Base-by-base conservation (phyloP, 1,284 basidiomycete species). In the Chondrostereum purpureum region DNA sequence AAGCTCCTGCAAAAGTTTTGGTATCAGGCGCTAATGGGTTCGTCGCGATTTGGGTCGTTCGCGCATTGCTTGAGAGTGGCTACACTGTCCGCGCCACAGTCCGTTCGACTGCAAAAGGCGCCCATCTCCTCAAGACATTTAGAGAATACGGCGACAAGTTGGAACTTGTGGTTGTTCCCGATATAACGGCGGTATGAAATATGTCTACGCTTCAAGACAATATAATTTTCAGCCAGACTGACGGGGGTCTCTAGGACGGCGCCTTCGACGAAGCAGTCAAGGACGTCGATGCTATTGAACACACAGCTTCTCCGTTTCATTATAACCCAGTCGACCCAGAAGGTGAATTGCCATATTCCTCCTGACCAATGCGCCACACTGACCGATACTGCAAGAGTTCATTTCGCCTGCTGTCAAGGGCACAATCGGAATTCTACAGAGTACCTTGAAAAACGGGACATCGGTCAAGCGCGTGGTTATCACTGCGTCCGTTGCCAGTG, bases 181-280 rank as follows among this genome's bases (percentile, higher is more conserved):
- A 78, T 52, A 71, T 75, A 18, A 58, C 64, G 4, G 56, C 64
- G 63, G 70, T 68, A 36, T 13, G 49, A 31, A 23, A 14, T 8
- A 27, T 16, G 16, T 35, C 22, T 13, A 37, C 41, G 10, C 18
- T 23, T 13, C 2, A 3, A 3, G 8, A 16, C 8, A 11, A 10
- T 27, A 16, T 21, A 17, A 35, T 23, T 20, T 21, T n/a, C 10
- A 2, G 16, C 33, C 5, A 19, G 45, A 11, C 36, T 45, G 33
- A n/a, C n/a, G n/a, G n/a, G n/a, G 33, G 33, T 23, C 31, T 34
- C 11, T 49, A 72, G 66, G 69, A 75, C 4, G 78, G 76, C 13
- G 78, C 77, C 2, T 86, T 86, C 51, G 80, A 86, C 54, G 77
- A 82, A 35, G 80, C 78, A 1, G 78, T 88, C 24, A 77, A 78